A percentile compares a stretch with the other conserved stretches of the same genome.
Conservation (phyloP, 768 basidiomycete species). For the Phylloporus sp. region DNA sequence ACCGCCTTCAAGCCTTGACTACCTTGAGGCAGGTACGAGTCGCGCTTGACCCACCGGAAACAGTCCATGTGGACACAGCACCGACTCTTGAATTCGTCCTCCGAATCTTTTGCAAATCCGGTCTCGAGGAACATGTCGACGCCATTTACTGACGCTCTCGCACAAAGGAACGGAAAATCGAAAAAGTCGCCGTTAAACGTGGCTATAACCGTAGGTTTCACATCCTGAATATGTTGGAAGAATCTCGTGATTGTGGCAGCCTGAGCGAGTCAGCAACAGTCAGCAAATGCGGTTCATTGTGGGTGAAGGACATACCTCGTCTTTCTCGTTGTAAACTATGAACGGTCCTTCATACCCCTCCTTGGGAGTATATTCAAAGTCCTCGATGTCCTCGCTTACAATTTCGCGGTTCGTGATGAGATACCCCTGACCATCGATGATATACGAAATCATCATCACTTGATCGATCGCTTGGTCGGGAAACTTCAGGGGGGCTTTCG, state of each 20-base stretch:
- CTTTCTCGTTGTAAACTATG: constrained; percentile 87
- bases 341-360: constrained; percentile 98
- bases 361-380: constrained; percentile 98
- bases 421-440: constrained; percentile 97
- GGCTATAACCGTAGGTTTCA: constrained; percentile 94
- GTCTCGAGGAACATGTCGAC: constrained; percentile 97
- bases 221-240: constrained; percentile 91
- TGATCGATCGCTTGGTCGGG: constrained; percentile 95
- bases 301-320: constrained; percentile 59
- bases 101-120: constrained; percentile 86
- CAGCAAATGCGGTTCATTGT: background rate
- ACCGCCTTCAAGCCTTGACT: constrained; percentile 98
- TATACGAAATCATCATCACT: constrained; percentile 99
- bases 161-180: constrained; percentile 96
- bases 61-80: constrained; percentile 98
- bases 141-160: constrained; percentile 79
- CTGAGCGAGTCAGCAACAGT: constrained; percentile 37
- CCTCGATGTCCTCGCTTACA: constrained; percentile 94
- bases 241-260: constrained; percentile 79
- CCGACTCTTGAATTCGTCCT: constrained; percentile 93
- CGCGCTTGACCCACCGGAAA: constrained; percentile 99
- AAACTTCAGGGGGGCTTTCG: constrained; percentile 99
- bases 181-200: constrained; percentile 99
- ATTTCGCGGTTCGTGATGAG: constrained; percentile 98
- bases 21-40: constrained; percentile 97